Base-by-base conservation (phyloP, 306 rosid species). In the Canavalia gladiata region DNA sequence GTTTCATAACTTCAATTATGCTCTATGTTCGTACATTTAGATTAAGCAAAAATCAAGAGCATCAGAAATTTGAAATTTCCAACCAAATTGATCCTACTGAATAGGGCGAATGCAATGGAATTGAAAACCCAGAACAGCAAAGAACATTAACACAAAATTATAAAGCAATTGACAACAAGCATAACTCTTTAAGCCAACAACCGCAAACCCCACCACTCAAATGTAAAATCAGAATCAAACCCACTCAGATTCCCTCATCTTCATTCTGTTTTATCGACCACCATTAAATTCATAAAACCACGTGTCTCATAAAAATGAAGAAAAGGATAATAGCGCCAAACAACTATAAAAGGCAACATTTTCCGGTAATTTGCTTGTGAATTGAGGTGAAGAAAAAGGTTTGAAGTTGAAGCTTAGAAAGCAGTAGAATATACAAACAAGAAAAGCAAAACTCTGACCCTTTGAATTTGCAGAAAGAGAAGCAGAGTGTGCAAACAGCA, bases 401-500 rank as follows among this genome's bases (percentile, higher is more conserved):
- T 56, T 3, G 11, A 77, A 42, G 18, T 72, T 68, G 51, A 72
- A 52, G 46, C 75, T 60, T 54, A 7, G 46, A 54, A 68, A 67
- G n/a, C 43, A 84, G 54, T 0, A 68, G 33, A 29, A 42, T 25
- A 28, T 5, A 70, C 13, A 72, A 74, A 25, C 5, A 39, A 50
- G 29, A 9, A 0, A 10, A 59, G 33, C 25, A 11, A 3, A 37
- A 72, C 46, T 72, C 81, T n/a, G 67, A 87, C 95, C 94, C 89
- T 90, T 83, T 46, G 84, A 73, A 72, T 87, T 79, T 79, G 82
- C 84, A 74, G 80, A 81, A 73, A 73, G 80, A 83, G 87, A 92
- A 92, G 86, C 86, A 79, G 84, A 82, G 75, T 79, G 70, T 80
- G 81, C 41, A 56, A 82, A 54, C 87, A 86, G 82, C 72, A 76